Conservation (phyloP, 345 rosid species). For the Geranium rotundifolium region DNA sequence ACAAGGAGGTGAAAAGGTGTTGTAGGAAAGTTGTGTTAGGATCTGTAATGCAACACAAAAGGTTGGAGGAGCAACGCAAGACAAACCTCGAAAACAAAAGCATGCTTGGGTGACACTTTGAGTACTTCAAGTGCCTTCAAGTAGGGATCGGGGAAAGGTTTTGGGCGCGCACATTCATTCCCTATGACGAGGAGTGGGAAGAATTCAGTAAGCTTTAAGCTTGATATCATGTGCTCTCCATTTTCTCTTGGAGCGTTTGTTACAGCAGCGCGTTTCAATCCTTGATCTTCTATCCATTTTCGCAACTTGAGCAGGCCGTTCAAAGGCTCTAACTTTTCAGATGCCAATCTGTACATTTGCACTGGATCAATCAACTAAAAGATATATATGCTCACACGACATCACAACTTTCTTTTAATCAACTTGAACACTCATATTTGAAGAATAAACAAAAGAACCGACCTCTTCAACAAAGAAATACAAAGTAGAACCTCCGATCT, state of each 20-base stretch:
- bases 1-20: neutral
- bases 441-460: too few relatives aligned
- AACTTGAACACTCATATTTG: too few relatives aligned
- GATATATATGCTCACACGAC: too few relatives aligned
- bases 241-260: slow-evolving; percentile 33
- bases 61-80: neutral
- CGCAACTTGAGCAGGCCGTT: slow-evolving; percentile 23
- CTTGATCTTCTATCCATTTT: slow-evolving; percentile 27
- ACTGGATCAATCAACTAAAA: too few relatives aligned
- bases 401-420: too few relatives aligned
- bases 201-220: slow-evolving; percentile 21
- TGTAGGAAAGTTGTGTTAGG: neutral
- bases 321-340: slow-evolving; percentile 19
- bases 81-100: slow-evolving; percentile 28
- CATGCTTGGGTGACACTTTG: slow-evolving; percentile 24
- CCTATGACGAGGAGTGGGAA: slow-evolving; percentile 22
- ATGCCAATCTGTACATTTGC: slow-evolving; percentile 19
- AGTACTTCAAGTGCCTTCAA: slow-evolving; percentile 23
- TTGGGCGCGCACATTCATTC: slow-evolving; percentile 24
- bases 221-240: slow-evolving; percentile 21
- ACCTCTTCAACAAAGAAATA: too few relatives aligned
- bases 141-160: slow-evolving; percentile 36
- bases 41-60: too few relatives aligned
- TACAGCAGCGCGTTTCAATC: slow-evolving; percentile 28
- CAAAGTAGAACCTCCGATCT: too few relatives aligned